Percentiles rank a stretch among this genome's conserved stretches.
These are phyloP conservation scores for Globisporangium mamillatum DNA, from an alignment of 352 stramenopile genomes.

Conservation along the genomic window DNA sequence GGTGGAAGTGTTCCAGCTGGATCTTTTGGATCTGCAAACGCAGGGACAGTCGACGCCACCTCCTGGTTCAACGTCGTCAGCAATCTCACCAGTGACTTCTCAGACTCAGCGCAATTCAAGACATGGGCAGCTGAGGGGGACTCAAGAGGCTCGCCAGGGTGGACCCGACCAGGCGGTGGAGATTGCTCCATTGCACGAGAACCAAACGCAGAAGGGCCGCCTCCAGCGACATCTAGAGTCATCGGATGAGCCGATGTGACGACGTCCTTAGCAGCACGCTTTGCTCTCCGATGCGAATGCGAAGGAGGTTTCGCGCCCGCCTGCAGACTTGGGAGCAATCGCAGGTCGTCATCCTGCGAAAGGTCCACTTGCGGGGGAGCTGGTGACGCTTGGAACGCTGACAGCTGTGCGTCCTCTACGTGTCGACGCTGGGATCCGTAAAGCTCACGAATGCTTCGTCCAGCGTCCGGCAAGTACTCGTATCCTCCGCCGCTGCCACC, in stretches of 20 bases:
- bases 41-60: conserved; percentile 9
- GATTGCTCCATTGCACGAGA: conserved; percentile 4
- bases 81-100: conserved; percentile 63
- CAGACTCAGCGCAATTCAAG: conserved; percentile 64
- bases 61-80: conserved; percentile 63
- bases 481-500: background rate
- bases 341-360: background rate
- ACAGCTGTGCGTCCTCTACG: background rate
- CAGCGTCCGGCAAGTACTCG: conserved; percentile 7
- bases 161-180: background rate
- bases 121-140: conserved; percentile 56
- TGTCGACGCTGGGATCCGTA: background rate
- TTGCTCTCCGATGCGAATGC: conserved; percentile 19
- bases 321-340: conserved; percentile 5
- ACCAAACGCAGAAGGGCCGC: background rate
- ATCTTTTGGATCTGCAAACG: conserved; percentile 14
- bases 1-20: background rate
- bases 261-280: conserved; percentile 54
- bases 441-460: conserved; percentile 1
- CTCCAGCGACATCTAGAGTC: background rate
- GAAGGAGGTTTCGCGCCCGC: conserved; percentile 13
- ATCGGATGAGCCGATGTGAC: background rate
- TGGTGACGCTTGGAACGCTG: background rate
- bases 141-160: conserved; percentile 16
- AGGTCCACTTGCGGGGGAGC: background rate